Base-by-base conservation (phyloP, 2,329 filamentous ascomycete species). In the Botryotinia narcissicola region DNA sequence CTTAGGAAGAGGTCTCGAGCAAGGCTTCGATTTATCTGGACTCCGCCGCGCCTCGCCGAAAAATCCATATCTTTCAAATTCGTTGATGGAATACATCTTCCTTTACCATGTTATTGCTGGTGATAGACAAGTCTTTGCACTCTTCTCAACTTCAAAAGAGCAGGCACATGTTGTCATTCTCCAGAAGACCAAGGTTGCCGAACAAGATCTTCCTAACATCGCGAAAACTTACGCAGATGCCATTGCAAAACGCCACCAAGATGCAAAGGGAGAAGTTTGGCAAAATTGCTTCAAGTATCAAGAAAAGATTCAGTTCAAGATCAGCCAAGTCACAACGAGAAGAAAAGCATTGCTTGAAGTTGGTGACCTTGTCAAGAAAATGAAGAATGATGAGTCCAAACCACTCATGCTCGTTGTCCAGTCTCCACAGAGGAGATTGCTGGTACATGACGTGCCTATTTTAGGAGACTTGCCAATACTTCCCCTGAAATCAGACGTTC, bases 101-200 rank as follows among this genome's bases (percentile, higher is more conserved):
- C 85, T 99, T 42, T 98, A 97, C 73, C 96, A 99, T 82, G 92
- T 99, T 79, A 91, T 92, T 62, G 91, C 94, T 20, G 94, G 95
- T 4, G 95, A 99, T 73, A 89, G 94, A 51, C 95, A 99, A 80
- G 91, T 99, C 70, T 98, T 98, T 81, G 95, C 94, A 0, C 82
- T 99, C 8, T 97, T 99, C 82, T 98, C 95, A 0, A 95, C 94
- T 0, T 89, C 89, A 0, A 91, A 88, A 76, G 87, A 90, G 20
- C 90, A 96, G 78, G 96, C 95, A 0, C 90, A 97, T 78, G 89
- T 99, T 69, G 87, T 98, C 69, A 92, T 98, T n/a, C 87, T 97
- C 54, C 95, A 96, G 80, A 92, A 91, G 79, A 90, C 88, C 63
- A 91, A 91, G 77, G 95, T 98, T 77, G 87, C 89, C 9, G 87